Percentiles rank a stretch among this genome's conserved stretches.
Evolutionary conservation across 306 rosid species (phyloP).

Genomic region (Malus orientalis): DNA sequence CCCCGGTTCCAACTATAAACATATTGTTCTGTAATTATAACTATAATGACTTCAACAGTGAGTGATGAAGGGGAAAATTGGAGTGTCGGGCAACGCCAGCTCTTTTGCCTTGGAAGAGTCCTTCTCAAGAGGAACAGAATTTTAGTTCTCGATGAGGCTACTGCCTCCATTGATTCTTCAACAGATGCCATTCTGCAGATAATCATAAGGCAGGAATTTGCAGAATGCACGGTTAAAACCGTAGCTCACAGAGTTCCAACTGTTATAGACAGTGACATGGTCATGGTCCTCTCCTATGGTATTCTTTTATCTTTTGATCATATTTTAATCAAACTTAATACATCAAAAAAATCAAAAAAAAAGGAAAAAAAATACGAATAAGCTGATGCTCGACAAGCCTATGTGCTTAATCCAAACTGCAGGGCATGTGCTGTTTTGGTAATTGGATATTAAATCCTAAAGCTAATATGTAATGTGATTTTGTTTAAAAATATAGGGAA

Average conservation of each 20-base stretch:
- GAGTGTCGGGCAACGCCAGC: slow-evolving; percentile 68
- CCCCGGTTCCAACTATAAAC: not conserved
- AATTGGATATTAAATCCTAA: not conserved
- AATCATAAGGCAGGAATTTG: slow-evolving; percentile 61
- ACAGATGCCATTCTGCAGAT: slow-evolving; percentile 55
- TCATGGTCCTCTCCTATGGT: slow-evolving; percentile 72
- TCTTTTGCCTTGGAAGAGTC: slow-evolving; percentile 69
- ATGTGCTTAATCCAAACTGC: not conserved
- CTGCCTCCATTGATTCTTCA: slow-evolving; percentile 70
- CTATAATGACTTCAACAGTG: slow-evolving; percentile 19
- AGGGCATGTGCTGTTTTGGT: not conserved
- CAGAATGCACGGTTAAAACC: slow-evolving; percentile 59
- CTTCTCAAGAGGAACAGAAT: slow-evolving; percentile 59
- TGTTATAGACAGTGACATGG: slow-evolving; percentile 65
- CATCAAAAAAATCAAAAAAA: too few species aligned
- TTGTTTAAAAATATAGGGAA: slow-evolving; percentile 33
- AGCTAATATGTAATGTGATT: not conserved
- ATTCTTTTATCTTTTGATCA: not conserved
- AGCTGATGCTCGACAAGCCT: too few species aligned
- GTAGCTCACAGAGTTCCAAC: slow-evolving; percentile 80
- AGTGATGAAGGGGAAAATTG: slow-evolving; percentile 71
- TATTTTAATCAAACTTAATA: not conserved
- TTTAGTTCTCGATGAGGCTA: slow-evolving; percentile 79
- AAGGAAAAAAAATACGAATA: too few species aligned
- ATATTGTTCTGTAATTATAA: not conserved